Evolutionary conservation across 2,329 filamentous ascomycete genomes (phyloP).

Genomic region (Arthrobotrys iridis): DNA sequence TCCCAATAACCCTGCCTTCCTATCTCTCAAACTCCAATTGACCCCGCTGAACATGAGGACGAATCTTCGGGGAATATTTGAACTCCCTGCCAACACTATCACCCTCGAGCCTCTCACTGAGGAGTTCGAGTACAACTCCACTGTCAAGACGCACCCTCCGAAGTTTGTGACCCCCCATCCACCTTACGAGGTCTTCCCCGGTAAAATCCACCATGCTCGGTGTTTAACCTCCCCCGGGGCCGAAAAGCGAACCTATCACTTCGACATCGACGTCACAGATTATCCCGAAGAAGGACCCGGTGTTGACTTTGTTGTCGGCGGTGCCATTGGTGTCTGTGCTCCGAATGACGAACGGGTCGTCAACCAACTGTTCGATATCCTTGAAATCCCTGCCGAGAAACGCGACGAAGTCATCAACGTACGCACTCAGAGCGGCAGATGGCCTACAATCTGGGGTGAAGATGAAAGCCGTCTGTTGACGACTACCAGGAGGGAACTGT

Average conservation of each 20-base stretch:
- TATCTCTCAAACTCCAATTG: constrained; percentile 79
- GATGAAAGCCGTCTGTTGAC: constrained; percentile 84
- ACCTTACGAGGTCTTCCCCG: constrained; percentile 89
- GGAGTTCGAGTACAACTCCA: constrained; percentile 60
- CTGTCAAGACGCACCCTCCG: constrained; percentile 74
- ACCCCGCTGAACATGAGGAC: constrained; percentile 76
- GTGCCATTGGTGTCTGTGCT: constrained; percentile 91
- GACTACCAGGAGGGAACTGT: constrained; percentile 87
- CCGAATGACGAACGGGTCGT: constrained; percentile 82
- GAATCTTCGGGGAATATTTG: constrained; percentile 74
- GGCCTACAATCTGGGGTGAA: constrained; percentile 98
- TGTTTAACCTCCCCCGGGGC: constrained; percentile 88
- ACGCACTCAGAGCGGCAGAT: constrained; percentile 81
- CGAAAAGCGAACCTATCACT: constrained; percentile 97
- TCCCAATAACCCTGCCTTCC: constrained; percentile 86
- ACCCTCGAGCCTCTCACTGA: constrained; percentile 72
- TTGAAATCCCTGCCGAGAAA: constrained; percentile 81
- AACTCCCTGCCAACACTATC: constrained; percentile 78
- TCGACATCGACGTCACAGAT: constrained; percentile 94
- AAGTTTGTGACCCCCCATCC: constrained; percentile 93
- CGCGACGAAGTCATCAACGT: constrained; percentile 84
- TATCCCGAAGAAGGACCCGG: constrained; percentile 83
- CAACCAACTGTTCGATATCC: constrained; percentile 82
- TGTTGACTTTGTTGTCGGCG: constrained; percentile 94
- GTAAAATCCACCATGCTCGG: constrained; percentile 83